A percentile compares a stretch with the other conserved stretches of the same genome.
Evolutionary conservation across 2,329 filamentous ascomycete genomes (phyloP).

Genomic region (Xylogone sp.): DNA sequence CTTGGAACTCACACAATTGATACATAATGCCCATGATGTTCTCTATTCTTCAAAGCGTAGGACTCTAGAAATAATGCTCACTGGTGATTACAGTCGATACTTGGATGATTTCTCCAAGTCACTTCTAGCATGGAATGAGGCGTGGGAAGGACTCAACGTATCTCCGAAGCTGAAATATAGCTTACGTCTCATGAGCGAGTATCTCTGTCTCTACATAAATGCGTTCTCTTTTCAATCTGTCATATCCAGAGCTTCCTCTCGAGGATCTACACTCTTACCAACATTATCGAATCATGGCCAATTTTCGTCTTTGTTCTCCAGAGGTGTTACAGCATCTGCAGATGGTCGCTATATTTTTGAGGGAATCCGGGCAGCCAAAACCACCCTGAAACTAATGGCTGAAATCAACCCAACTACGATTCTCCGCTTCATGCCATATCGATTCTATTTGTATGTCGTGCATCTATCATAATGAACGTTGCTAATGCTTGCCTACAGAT

Average conservation of each 20-base stretch:
- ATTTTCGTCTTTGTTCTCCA: no score
- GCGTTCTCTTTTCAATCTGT: conserved; percentile 74
- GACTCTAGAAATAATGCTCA: conserved; percentile 65
- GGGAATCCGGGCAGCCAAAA: no score
- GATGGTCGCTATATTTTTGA: no score
- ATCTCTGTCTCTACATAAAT: conserved; percentile 69
- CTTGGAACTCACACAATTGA: conserved; percentile 67
- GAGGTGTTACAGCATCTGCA: no score
- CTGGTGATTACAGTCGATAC: conserved; percentile 70
- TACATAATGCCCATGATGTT: conserved; percentile 71
- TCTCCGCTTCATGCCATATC: no score
- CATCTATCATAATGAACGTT: no score
- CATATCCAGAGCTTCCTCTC: conserved; percentile 49
- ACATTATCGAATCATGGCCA: no score
- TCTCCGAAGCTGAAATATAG: conserved; percentile 64
- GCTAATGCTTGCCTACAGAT: no score
- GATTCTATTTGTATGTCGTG: no score
- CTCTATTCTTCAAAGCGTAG: conserved; percentile 68
- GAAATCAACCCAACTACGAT: no score
- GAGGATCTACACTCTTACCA: no score
- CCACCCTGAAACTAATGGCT: no score
- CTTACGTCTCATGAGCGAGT: conserved; percentile 67
- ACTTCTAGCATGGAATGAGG: conserved; percentile 66
- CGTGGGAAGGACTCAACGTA: conserved; percentile 64
- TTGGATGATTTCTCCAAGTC: conserved; percentile 69